A percentile compares a stretch with the other conserved stretches of the same genome.
Conservation (phyloP, 2,329 filamentous ascomycete genomes). For the Biscogniauxia sp. region DNA sequence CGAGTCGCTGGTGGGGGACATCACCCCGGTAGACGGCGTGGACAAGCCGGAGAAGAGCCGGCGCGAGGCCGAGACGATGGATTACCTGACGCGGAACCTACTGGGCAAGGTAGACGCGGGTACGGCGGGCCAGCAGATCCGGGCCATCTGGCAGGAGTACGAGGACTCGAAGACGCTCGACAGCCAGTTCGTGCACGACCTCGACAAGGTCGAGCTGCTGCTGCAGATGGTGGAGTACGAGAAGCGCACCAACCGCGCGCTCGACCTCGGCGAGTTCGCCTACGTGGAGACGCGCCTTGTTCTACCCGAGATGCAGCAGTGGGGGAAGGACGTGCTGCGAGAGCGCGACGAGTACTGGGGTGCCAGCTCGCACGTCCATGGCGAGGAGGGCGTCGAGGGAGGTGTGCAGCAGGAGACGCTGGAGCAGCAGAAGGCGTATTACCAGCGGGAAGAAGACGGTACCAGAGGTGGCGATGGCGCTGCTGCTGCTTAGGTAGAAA, state of each 20-base stretch:
- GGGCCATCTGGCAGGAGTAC: slow-evolving; percentile 89
- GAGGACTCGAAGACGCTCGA: slow-evolving; percentile 84
- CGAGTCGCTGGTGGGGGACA: slow-evolving; percentile 90
- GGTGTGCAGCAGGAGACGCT: slow-evolving; percentile 38
- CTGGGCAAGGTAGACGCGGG: slow-evolving; percentile 76
- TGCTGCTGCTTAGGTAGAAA: not conserved
- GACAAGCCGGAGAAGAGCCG: slow-evolving; percentile 84
- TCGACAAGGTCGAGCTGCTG: slow-evolving; percentile 95
- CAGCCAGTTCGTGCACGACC: slow-evolving; percentile 87
- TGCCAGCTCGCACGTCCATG: slow-evolving; percentile 44
- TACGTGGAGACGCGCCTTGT: slow-evolving; percentile 72
- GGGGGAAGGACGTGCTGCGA: slow-evolving; percentile 72
- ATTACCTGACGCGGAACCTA: slow-evolving; percentile 74
- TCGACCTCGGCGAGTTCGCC: slow-evolving; percentile 84
- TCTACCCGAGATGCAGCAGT: slow-evolving; percentile 74
- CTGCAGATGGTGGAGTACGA: slow-evolving; percentile 98
- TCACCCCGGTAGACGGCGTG: slow-evolving; percentile 87
- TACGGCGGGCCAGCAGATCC: slow-evolving; percentile 65
- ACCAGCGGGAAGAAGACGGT: slow-evolving; percentile 29
- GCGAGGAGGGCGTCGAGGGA: slow-evolving; percentile 41
- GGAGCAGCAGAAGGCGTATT: slow-evolving; percentile 50
- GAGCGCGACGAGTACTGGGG: slow-evolving; percentile 77
- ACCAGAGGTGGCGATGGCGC: not conserved
- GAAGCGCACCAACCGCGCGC: slow-evolving; percentile 58
- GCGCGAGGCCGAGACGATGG: slow-evolving; percentile 86